Conservation (phyloP, 2,329 filamentous ascomycete genomes). For the Chaetomium globosum region DNA sequence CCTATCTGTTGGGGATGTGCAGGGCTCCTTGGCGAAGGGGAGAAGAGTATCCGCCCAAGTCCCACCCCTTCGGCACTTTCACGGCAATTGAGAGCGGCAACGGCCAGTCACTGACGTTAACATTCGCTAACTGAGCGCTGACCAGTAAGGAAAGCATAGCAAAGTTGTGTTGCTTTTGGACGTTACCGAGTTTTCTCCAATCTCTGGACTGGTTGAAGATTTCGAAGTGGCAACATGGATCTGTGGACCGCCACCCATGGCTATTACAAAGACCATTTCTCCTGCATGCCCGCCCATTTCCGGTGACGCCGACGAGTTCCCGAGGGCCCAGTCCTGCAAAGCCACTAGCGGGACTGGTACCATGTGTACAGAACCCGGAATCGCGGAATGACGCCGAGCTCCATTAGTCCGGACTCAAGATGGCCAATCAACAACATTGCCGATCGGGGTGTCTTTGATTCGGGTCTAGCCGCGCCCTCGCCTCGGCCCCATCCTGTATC, state of each 20-base stretch:
- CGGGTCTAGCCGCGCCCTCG: neutral
- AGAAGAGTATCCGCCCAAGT: neutral
- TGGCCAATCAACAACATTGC: neutral
- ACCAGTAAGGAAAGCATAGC: neutral
- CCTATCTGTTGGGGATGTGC: neutral
- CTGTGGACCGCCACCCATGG: neutral
- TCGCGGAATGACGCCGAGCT: neutral
- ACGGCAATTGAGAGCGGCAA: conserved; percentile 1
- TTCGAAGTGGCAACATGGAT: neutral
- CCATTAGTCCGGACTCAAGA: neutral
- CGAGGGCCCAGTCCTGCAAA: neutral
- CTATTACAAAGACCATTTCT: too few species aligned
- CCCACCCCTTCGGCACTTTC: neutral
- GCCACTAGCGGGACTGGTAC: neutral
- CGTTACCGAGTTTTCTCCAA: neutral
- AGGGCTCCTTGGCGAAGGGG: neutral
- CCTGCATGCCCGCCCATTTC: neutral
- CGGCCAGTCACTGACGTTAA: neutral
- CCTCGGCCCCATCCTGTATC: neutral
- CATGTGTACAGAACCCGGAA: too few species aligned
- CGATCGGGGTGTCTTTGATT: neutral
- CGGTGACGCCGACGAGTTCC: neutral
- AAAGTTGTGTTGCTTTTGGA: neutral
- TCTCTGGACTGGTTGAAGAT: neutral
- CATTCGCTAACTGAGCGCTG: neutral